Conservation (phyloP, 1,284 basidiomycete genomes). For the Phellopilus nigrolimitatus region DNA sequence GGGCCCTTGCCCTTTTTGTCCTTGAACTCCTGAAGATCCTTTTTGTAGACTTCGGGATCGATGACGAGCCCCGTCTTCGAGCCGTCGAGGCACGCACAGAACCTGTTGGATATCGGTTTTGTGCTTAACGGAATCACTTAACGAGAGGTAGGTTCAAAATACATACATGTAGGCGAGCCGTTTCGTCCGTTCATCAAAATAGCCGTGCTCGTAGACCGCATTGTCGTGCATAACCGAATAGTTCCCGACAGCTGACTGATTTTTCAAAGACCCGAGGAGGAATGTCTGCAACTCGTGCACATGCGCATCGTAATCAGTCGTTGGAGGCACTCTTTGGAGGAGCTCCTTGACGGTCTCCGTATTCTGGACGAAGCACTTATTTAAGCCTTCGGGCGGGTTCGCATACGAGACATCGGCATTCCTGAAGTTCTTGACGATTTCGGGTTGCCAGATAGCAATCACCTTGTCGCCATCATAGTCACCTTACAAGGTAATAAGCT, state of each 20-base stretch:
- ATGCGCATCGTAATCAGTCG: slow-evolving; percentile 23
- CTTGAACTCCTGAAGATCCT: slow-evolving; percentile 4
- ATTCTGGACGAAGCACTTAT: slow-evolving; percentile 36
- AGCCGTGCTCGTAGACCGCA: slow-evolving; percentile 47
- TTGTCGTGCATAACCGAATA: slow-evolving; percentile 57
- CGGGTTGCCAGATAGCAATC: slow-evolving; percentile 36
- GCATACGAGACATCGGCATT: slow-evolving; percentile 45
- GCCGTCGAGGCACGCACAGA: slow-evolving; percentile 55
- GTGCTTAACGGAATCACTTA: neutral
- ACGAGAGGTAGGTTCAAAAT: slow-evolving; percentile 14
- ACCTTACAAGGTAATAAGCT: slow-evolving; percentile 26
- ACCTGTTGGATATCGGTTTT: slow-evolving; percentile 42
- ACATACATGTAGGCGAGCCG: slow-evolving; percentile 56
- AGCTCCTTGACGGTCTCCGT: slow-evolving; percentile 43
- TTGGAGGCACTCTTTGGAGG: slow-evolving; percentile 19
- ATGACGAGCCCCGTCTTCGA: slow-evolving; percentile 55
- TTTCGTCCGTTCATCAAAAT: slow-evolving; percentile 42
- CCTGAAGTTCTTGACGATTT: slow-evolving; percentile 44
- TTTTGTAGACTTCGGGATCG: slow-evolving; percentile 24
- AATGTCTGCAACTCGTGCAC: slow-evolving; percentile 41
- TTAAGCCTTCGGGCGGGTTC: slow-evolving; percentile 39
- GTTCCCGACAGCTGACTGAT: slow-evolving; percentile 43
- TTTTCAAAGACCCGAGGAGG: slow-evolving; percentile 43
- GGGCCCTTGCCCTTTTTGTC: slow-evolving; percentile 21
- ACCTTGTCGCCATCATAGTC: slow-evolving; percentile 45